phyloP scores from a whole-genome alignment of 805 yeast genomes.

The Groenewaldozyma tartarivorans region DNA sequence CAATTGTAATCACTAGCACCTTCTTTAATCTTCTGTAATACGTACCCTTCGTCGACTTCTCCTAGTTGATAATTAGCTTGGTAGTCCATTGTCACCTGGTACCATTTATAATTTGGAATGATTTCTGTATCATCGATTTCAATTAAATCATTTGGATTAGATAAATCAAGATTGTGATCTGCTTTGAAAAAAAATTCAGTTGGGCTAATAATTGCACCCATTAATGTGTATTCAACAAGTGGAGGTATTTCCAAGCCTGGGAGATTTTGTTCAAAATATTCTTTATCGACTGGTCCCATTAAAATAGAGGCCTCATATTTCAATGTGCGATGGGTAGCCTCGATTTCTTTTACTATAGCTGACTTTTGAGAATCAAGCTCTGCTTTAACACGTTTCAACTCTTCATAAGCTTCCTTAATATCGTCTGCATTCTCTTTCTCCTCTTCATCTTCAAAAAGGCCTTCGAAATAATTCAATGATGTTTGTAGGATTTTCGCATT shows the following conservation, averaged over 20 bases:
- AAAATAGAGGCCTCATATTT: conserved; percentile 5
- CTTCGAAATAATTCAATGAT: conserved; percentile 8
- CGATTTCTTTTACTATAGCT: not conserved
- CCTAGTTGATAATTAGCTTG: not conserved
- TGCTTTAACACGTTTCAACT: conserved; percentile 6
- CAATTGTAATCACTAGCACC: conserved; percentile 15
- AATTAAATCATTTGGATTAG: conserved; percentile 7
- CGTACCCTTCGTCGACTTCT: conserved; percentile 9
- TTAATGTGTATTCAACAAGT: conserved; percentile 13
- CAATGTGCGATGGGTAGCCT: conserved; percentile 3
- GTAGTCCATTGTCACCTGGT: not conserved
- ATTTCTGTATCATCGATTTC: conserved; percentile 7
- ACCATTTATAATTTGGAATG: conserved; percentile 8
- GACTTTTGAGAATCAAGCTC: conserved; percentile 7
- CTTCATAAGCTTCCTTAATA: conserved; percentile 8
- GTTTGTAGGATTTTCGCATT: conserved; percentile 12
- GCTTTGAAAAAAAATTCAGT: conserved; percentile 14
- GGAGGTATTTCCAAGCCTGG: conserved; percentile 9
- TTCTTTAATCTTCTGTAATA: conserved; percentile 10
- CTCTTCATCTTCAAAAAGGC: not conserved
- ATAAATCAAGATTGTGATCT: not conserved
- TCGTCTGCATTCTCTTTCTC: not conserved
- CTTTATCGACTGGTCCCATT: conserved; percentile 6
- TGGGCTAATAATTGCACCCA: conserved; percentile 16
- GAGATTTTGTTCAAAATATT: conserved; percentile 6